Evolutionary conservation across 2,329 filamentous ascomycete species (phyloP).

Genomic region (Aspergillus novoparasiticus): DNA sequence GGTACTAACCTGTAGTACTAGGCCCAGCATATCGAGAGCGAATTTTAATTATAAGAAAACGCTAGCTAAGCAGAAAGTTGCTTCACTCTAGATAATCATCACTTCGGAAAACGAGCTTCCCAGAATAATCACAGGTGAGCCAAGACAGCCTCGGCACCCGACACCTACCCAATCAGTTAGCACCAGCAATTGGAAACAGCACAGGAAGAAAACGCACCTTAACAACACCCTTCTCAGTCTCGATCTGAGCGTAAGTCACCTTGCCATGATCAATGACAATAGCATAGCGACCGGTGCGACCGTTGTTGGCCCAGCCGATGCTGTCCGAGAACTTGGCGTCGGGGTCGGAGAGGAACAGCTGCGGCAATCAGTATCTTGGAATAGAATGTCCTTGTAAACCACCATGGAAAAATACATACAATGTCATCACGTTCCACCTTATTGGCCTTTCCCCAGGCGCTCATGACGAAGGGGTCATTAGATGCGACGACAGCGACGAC

Average conservation of each 20-base stretch:
- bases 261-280: conserved; percentile 81
- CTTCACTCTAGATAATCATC: too few species aligned
- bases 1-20: not conserved
- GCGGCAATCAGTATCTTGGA: not conserved
- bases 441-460: conserved; percentile 86
- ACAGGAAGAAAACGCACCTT: conserved; percentile 30
- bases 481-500: conserved; percentile 75
- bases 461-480: conserved; percentile 86
- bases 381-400: not conserved
- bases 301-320: conserved; percentile 70
- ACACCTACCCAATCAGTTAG: conserved; percentile 25
- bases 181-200: not conserved
- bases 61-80: not conserved
- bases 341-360: conserved; percentile 75
- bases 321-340: conserved; percentile 71
- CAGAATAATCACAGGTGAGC: conserved; percentile 28
- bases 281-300: conserved; percentile 76
- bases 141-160: conserved; percentile 36
- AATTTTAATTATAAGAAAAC: not conserved
- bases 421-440: conserved; percentile 70
- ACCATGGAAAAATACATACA: conserved; percentile 41
- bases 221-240: conserved; percentile 50
- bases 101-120: not conserved
- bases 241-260: conserved; percentile 75
- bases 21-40: not conserved